Base-by-base conservation (phyloP, 179 eudicot species). In the Sideroxylon spinosum region DNA sequence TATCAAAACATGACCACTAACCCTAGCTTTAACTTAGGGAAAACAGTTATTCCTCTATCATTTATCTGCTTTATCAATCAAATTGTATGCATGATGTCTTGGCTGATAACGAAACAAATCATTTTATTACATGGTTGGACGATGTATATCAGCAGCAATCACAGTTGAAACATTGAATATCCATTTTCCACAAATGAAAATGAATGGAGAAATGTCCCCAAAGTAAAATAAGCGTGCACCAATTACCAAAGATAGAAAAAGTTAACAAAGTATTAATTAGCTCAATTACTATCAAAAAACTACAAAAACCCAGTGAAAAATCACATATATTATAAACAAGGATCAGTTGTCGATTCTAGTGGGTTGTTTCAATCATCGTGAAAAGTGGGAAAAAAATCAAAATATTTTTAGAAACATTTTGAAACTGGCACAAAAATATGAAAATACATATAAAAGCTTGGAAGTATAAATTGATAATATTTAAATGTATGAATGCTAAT, bases 261-360 rank as follows among this genome's bases (percentile, higher is more conserved):
- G n/a, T 56, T 20, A 26, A 73, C 8, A 73, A 72, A 73, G 76
- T 60, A 20, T 32, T 26, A 74, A 59, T 57, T 48, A 61, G 53
- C 73, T 55, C 25, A 55, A 7, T 53, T 53, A n/a, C 53, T 13
- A 26, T 17, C 8, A 14, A 52, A 19, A 26, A 72, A 72, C 46
- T 9, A 26, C 63, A 23, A 16, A 25, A 37, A 37, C 44, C 1
- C 44, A 37, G 44, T 37, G 44, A 37, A 37, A 3, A 37, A 37
- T 37, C 44, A 37, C 4, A 37, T 3, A 37, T 37, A 37, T 37
- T 37, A 37, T 37, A 37, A 37, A 37, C 44, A 37, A 37, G 44
- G 44, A 37, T 37, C 44, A 37, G 44, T 37, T 37, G 3, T 37
- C 5, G 0, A 37, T 37, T 29, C 37, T 29, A 29, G 37, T 29